These are phyloP conservation scores for Naganishia albida DNA, from an alignment of 1,284 basidiomycete species.

Conservation along the genomic window DNA sequence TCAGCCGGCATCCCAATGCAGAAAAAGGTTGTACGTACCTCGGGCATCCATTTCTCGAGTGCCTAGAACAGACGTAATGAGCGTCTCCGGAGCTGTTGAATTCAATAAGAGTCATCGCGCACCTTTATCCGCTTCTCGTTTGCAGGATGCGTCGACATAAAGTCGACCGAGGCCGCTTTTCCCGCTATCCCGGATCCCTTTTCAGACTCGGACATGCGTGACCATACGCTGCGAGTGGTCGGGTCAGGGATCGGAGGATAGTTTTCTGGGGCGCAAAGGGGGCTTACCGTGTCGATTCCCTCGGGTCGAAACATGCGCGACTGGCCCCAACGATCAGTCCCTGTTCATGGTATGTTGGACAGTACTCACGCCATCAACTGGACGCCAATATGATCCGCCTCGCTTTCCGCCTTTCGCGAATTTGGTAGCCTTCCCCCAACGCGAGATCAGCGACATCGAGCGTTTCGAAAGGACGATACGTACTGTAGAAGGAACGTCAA, in stretches of 20 bases:
- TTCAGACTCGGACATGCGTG: slow-evolving; percentile 63
- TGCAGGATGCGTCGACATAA: slow-evolving; percentile 69
- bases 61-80: slow-evolving; percentile 33
- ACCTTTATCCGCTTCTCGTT: slow-evolving; percentile 70
- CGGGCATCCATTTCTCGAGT: slow-evolving; percentile 46
- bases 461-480: slow-evolving; percentile 29
- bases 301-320: slow-evolving; percentile 76
- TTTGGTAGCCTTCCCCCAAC: slow-evolving; percentile 65
- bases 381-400: slow-evolving; percentile 79
- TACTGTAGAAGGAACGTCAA: slow-evolving; percentile 64
- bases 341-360: not conserved
- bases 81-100: not conserved
- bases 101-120: slow-evolving; percentile 36
- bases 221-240: slow-evolving; percentile 64
- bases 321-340: slow-evolving; percentile 35
- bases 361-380: slow-evolving; percentile 62
- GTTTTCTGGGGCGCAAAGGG: not conserved
- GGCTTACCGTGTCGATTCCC: slow-evolving; percentile 66
- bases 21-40: slow-evolving; percentile 36
- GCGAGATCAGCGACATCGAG: not conserved
- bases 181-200: slow-evolving; percentile 35
- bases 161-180: slow-evolving; percentile 45
- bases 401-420: slow-evolving; percentile 75
- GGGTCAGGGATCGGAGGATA: not conserved
- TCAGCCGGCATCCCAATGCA: not conserved